phyloP scores from a whole-genome alignment of 2,329 filamentous ascomycete species.

The Coniochaeta sp. region DNA sequence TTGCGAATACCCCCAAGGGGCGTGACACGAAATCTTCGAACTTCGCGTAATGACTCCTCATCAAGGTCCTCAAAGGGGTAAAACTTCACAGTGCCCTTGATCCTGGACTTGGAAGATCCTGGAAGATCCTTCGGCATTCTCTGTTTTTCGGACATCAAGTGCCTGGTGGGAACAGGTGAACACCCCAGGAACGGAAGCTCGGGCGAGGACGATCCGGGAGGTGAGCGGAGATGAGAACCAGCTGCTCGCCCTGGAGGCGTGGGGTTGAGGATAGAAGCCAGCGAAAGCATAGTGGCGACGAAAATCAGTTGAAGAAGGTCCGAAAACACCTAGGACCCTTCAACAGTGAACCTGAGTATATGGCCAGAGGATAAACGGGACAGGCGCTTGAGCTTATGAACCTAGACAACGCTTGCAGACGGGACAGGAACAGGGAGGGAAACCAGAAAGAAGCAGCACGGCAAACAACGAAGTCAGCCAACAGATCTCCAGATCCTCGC shows the following conservation, averaged over 20 bases:
- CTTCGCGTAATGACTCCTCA: slow-evolving; percentile 45
- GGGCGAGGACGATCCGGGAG: slow-evolving; percentile 29
- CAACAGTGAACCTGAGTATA: not conserved
- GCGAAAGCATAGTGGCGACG: slow-evolving; percentile 50
- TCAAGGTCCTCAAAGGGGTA: slow-evolving; percentile 64
- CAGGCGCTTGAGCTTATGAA: slow-evolving; percentile 14
- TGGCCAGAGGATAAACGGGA: slow-evolving; percentile 2
- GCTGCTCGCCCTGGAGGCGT: slow-evolving; percentile 31
- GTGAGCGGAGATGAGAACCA: slow-evolving; percentile 27
- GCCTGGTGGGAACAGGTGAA: slow-evolving; percentile 11
- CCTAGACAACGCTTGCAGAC: slow-evolving; percentile 16
- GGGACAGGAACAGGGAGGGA: not conserved
- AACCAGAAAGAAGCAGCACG: not conserved
- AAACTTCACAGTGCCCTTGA: slow-evolving; percentile 64
- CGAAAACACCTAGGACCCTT: slow-evolving; percentile 15
- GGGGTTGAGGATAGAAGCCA: slow-evolving; percentile 62
- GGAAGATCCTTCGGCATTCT: slow-evolving; percentile 61
- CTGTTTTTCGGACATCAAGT: slow-evolving; percentile 30
- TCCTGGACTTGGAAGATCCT: slow-evolving; percentile 52
- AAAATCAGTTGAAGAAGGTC: slow-evolving; percentile 18
- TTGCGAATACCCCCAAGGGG: slow-evolving; percentile 56
- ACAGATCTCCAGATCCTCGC: not conserved
- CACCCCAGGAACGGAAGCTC: slow-evolving; percentile 15
- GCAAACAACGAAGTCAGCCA: not conserved
- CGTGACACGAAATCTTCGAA: slow-evolving; percentile 57